Base-by-base conservation (phyloP, 2,329 filamentous ascomycete genomes). In the Ophiosphaerella narmari region DNA sequence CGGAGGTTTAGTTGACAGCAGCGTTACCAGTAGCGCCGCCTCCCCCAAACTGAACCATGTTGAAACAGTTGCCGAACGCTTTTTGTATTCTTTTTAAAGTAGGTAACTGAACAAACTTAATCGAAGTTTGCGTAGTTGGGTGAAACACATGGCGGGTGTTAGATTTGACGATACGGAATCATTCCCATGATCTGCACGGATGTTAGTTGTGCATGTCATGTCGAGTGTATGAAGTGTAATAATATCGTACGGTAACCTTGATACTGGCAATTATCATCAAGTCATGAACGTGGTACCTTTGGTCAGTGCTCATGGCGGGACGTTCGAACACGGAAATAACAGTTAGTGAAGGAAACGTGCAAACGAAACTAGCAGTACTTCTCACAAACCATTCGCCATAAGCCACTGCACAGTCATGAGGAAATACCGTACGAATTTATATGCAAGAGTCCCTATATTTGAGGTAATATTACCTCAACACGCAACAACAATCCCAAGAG, bases 11-110 rank as follows among this genome's bases (percentile, higher is more conserved):
- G 29, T 35, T 44, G 32, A 37, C 42, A 41, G 39, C 39, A 41
- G 24, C 33, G 42, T 26, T 35, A 33, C 16, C n/a, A 21, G n/a
- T 44, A 44, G 42, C 23, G 34, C 26, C 42, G 42, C 23, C 8
- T 21, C 8, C 13, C 9, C 34, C 16, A 29, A 14, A 11, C 21
- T 24, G 33, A 44, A 35, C 29, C 42, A 26, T 36, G 21, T 33
- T 43, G 40, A 43, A 43, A 43, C 40, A 13, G 36, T 39, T 39
- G 18, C 36, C 36, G 24, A 39, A 39, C 36, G 21, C 18, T 39
- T 39, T 39, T 11, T 23, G 3, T 7, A 39, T 18, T 39, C 7
- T 32, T 14, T 18, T 24, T 7, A 7, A n/a, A 21, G 4, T 21
- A 21, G 18, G 18, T 32, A 24, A 41, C 13, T 24, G 11, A 21